Evolutionary conservation across 2,329 filamentous ascomycete species (phyloP).

Genomic region (Acarospora socialis): DNA sequence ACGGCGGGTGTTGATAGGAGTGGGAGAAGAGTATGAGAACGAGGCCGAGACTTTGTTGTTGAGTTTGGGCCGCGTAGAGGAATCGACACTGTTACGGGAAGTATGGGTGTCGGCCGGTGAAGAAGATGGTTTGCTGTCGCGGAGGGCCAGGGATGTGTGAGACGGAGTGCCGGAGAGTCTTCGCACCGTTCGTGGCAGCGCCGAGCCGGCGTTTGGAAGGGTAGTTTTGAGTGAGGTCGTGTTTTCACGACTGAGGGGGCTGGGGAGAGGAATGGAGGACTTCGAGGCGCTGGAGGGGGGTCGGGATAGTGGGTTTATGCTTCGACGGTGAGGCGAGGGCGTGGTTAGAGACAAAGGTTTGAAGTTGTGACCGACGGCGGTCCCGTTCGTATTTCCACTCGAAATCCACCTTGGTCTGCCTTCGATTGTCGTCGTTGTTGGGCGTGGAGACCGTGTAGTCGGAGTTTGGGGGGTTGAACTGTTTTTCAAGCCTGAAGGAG

Average conservation of each 20-base stretch:
- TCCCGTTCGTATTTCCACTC: slow-evolving; percentile 48
- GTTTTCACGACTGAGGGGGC: slow-evolving; percentile 28
- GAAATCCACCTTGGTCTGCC: slow-evolving; percentile 59
- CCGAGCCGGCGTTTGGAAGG: slow-evolving; percentile 7
- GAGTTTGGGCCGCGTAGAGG: too few relatives aligned
- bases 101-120: too few relatives aligned
- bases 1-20: too few relatives aligned
- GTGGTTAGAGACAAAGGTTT: slow-evolving; percentile 47
- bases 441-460: slow-evolving; percentile 14
- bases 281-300: slow-evolving; percentile 20
- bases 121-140: too few relatives aligned
- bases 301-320: slow-evolving; percentile 18
- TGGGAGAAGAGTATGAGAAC: too few relatives aligned
- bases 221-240: slow-evolving; percentile 26
- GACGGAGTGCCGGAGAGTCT: slow-evolving; percentile 15
- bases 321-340: slow-evolving; percentile 38
- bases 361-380: slow-evolving; percentile 55
- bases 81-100: too few relatives aligned
- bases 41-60: too few relatives aligned
- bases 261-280: slow-evolving; percentile 28
- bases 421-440: slow-evolving; percentile 16
- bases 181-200: slow-evolving; percentile 11
- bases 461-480: slow-evolving; percentile 23
- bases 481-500: slow-evolving; percentile 17
- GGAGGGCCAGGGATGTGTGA: slow-evolving; percentile 14